Percentiles rank a stretch among this genome's conserved stretches.
Conservation (phyloP, 2,329 filamentous ascomycete genomes). For the Epichloe gansuensis region DNA sequence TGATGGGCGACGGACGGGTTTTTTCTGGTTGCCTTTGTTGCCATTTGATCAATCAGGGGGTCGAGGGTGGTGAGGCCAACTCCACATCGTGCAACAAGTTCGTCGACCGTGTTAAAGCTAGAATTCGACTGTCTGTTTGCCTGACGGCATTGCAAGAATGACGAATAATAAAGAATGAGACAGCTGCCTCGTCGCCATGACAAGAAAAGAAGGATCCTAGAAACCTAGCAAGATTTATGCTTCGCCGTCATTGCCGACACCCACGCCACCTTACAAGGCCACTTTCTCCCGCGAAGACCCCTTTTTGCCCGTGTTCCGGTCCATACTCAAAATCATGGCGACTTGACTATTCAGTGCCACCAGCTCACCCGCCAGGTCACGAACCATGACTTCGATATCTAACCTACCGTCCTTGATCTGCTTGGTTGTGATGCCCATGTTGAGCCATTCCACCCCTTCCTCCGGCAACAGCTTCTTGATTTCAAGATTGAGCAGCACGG, state of each 20-base stretch:
- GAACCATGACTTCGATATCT: constrained; percentile 56
- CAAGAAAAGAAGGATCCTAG: no score
- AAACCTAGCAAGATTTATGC: no score
- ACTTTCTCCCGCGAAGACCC: background rate
- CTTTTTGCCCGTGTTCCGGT: constrained; percentile 6
- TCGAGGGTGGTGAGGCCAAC: no score
- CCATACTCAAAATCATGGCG: constrained; percentile 11
- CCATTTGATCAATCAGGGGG: no score
- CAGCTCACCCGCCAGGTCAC: constrained; percentile 27
- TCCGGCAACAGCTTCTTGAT: constrained; percentile 57
- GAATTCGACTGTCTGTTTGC: no score
- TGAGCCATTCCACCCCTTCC: constrained; percentile 60
- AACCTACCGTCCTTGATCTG: constrained; percentile 57
- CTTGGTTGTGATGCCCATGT: constrained; percentile 51
- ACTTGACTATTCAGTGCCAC: constrained; percentile 18
- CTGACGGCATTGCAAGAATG: no score
- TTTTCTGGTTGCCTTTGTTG: no score
- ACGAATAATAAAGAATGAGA: no score
- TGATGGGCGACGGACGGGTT: no score
- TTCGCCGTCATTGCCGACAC: no score
- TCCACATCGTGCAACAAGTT: no score
- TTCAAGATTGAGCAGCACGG: constrained; percentile 61
- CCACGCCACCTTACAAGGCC: background rate
- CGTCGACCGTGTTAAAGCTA: constrained; percentile 9
- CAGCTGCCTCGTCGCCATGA: no score